Evolutionary conservation across 2,329 filamentous ascomycete species (phyloP).

Genomic region (Chrysosporium keratinophilum): DNA sequence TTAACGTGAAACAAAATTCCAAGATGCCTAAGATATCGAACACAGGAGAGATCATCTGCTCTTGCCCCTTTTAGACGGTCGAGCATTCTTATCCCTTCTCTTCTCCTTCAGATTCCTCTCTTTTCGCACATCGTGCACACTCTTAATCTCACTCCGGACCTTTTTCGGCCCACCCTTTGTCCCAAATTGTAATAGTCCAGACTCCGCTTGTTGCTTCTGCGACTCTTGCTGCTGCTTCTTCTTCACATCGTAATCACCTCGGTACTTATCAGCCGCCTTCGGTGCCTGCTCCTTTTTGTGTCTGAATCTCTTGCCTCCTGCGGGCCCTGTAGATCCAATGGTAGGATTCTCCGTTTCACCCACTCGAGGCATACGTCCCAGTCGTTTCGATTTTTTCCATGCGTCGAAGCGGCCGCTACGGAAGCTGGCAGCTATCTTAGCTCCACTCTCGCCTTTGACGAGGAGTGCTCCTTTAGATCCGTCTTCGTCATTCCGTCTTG

Average conservation of each 20-base stretch:
- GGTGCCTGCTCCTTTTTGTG: conserved; percentile 82
- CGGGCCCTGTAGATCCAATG: conserved; percentile 23
- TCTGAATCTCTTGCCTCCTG: conserved; percentile 55
- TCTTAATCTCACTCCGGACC: conserved; percentile 72
- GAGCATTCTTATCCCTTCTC: conserved; percentile 75
- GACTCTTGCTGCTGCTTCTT: conserved; percentile 86
- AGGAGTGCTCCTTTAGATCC: conserved; percentile 67
- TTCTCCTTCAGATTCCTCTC: conserved; percentile 65
- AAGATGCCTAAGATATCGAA: neutral
- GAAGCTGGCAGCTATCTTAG: conserved; percentile 92
- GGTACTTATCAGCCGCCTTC: conserved; percentile 83
- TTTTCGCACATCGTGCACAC: conserved; percentile 74
- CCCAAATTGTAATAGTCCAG: conserved; percentile 16
- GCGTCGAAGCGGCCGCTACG: conserved; percentile 85
- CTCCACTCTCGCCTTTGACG: conserved; percentile 79
- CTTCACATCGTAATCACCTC: conserved; percentile 80
- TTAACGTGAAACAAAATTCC: neutral
- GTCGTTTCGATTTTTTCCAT: conserved; percentile 79
- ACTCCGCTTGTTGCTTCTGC: conserved; percentile 51
- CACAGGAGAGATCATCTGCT: neutral
- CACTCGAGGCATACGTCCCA: conserved; percentile 66
- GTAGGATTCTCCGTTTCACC: conserved; percentile 62
- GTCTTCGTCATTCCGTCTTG: conserved; percentile 86
- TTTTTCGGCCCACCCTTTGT: conserved; percentile 35
- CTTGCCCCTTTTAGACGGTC: conserved; percentile 54